Base-by-base conservation (phyloP, 169 alveolate genomes). In the Babesia microti region DNA sequence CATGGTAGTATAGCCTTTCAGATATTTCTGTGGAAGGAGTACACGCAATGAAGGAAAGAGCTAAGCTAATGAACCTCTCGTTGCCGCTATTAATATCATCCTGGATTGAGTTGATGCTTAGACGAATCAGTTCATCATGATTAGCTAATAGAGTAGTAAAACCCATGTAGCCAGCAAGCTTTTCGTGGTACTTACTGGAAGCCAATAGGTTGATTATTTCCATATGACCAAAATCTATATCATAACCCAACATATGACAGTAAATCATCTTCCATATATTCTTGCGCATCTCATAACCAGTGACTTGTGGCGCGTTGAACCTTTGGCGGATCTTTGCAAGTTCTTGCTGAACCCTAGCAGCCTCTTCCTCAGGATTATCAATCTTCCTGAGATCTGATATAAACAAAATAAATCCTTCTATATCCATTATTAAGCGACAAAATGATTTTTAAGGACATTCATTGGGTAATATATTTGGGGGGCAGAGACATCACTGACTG, bases 161-260 rank as follows among this genome's bases (percentile, higher is more conserved):
- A 4, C 95, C 96, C 59, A 92, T 89, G 58, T 90, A 94, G 0
- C 97, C 98, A 24, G 97, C 88, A 53, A 78, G 78, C 58, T 91
- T 91, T 72, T 91, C 98, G 41, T 89, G 65, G 69, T 73, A 88
- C 54, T 88, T 85, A 3, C 85, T 32, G 23, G 95, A 87, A 41
- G 91, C 84, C 41, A 91, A 83, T 32, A 91, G 66, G 41, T 85
- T 87, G 15, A 91, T 84, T 4, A 95, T 85, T 65, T 90, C 92
- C 42, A 80, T 61, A 54, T 89, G 85, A 3, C 97, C 97, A 50
- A 94, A 72, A 29, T 91, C 96, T 17, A 91, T 87, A 41, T 90
- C 96, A 68, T 89, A 90, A 7, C 98, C 98, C 22, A 94, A 66
- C 71, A 94, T 89, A 61, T 85, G 85, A 32, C 87, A 81, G 65